Base-by-base conservation (phyloP, 441 rosid genomes). In the Adansonia gregorii region DNA sequence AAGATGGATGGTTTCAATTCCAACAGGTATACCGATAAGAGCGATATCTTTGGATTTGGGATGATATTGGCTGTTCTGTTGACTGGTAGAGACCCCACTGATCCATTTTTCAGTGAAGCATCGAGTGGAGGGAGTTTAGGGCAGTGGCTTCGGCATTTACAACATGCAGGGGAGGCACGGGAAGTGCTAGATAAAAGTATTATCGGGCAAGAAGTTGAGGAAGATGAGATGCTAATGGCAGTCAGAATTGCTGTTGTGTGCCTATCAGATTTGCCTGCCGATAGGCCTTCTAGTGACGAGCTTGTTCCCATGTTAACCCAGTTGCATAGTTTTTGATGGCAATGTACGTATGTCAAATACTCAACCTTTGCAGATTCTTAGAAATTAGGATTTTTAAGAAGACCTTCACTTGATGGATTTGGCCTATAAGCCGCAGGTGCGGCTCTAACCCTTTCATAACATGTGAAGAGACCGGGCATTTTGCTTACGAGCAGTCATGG, bases 181-280 rank as follows among this genome's bases (percentile, higher is more conserved):
- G 98, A 93, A 85, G 96, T 94, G 12, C 85, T 96, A 46, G 99
- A 96, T 77, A 89, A 89, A 87, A 91, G 90, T 67, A 86, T 96
- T 75, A 85, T 96, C 0, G 98, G 98, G 45, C 97, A 92, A 82
- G 98, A 96, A 84, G 91, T 84, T 22, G 94, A 93, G 88, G 98
- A 96, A 86, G 98, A 96, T 10, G 95, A 94, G 88, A 96, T 96
- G 98, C 84, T 94, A 39, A 96, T 96, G 98, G 98, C 94, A 48
- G 88, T 93, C 72, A 88, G 97, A 82, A 96, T 96, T 10, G 88
- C 94, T 9, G 93, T 89, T 43, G 89, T 94, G 45, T 96, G 99
- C 81, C 90, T 93, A 63, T 93, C 99, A 0, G 99, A 96, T 80
- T 85, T 82, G 76, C 93, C 99, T 0, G 96, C 91, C 2, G 98